Base-by-base conservation (phyloP, 176 grass and related monocot genomes). In the Otatea glauca region DNA sequence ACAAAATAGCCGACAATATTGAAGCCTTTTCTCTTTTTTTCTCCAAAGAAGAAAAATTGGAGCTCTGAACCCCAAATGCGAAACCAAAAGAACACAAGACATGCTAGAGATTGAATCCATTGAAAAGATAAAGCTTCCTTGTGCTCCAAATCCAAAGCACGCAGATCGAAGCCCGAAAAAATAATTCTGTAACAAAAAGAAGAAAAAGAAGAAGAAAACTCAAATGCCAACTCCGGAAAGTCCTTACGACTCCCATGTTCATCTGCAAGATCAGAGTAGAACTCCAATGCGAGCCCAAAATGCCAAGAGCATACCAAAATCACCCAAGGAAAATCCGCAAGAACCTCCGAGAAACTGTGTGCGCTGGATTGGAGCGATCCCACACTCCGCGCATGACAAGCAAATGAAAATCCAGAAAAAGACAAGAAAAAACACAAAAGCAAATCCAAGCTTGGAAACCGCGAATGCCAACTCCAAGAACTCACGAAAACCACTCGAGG, bases 1-100 rank as follows among this genome's bases (percentile, higher is more conserved):
- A 38, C 78, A 61, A 61, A 76, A 76, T 60, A 59, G 51, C 86
- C 42, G 54, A 88, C 79, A 70, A 58, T 18, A 5, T 41, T 48
- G 50, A 70, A 49, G 24, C 5, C 51, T 23, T 16, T 32, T 17
- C 29, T 48, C 60, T 8, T 34, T 32, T 18, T 37, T 62, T 50
- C 50, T 84, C 70, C 6, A 5, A 64, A 41, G 41, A 69, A 25
- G 6, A 82, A 23, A 38, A 37, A 66, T 11, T 54, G n/a, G 75
- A 81, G 39, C 58, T 38, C 51, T 42, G 32, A 59, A 56, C 41
- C 44, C 37, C 47, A 70, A 91, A 73, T 47, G 43, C 29, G 69
- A 61, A 61, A 70, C 10, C 24, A 1, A n/a, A 89, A 74, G 12
- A 59, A 20, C 59, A 51, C 34, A 50, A 4, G 7, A 49, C 53